Evolutionary conservation across 2,329 filamentous ascomycete species (phyloP).

Genomic region (Rhinocladiella similis): DNA sequence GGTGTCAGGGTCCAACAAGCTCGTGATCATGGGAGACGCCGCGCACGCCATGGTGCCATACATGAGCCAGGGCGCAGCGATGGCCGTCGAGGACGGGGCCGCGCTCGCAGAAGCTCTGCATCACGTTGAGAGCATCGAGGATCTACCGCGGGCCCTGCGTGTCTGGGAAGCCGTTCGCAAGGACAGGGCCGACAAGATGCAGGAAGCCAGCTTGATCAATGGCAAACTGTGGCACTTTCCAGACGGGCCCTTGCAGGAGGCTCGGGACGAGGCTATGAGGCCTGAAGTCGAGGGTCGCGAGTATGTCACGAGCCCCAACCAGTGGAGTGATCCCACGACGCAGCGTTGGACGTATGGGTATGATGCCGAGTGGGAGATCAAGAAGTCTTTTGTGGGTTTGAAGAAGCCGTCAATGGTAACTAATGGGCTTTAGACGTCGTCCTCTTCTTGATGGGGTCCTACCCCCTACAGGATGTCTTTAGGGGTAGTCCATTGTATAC

Average conservation of each 20-base stretch:
- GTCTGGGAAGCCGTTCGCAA: constrained; percentile 42
- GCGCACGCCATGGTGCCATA: constrained; percentile 49
- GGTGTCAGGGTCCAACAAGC: constrained; percentile 31
- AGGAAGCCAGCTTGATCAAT: constrained; percentile 49
- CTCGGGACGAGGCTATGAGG: constrained; percentile 44
- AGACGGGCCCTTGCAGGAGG: constrained; percentile 44
- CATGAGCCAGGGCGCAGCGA: constrained; percentile 46
- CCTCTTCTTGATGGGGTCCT: no score
- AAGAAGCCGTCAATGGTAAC: not conserved
- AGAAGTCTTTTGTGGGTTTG: constrained; percentile 29
- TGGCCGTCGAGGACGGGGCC: constrained; percentile 47
- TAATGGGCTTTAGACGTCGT: constrained; percentile 4
- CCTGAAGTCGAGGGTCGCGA: constrained; percentile 41
- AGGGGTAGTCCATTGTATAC: no score
- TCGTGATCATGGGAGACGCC: constrained; percentile 45
- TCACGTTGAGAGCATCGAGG: constrained; percentile 8
- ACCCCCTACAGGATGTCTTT: no score
- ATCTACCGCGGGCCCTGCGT: constrained; percentile 36
- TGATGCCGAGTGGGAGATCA: constrained; percentile 44
- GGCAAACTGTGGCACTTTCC: constrained; percentile 50
- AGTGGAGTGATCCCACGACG: constrained; percentile 51
- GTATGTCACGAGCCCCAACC: constrained; percentile 46
- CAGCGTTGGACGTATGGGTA: constrained; percentile 53
- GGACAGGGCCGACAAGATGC: constrained; percentile 40
- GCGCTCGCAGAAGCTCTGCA: constrained; percentile 34